Percentiles rank a stretch among this genome's conserved stretches.
These are phyloP conservation scores for Waltiozyma sp. DNA, from an alignment of 1,139 yeast species.

Conservation along the genomic window DNA sequence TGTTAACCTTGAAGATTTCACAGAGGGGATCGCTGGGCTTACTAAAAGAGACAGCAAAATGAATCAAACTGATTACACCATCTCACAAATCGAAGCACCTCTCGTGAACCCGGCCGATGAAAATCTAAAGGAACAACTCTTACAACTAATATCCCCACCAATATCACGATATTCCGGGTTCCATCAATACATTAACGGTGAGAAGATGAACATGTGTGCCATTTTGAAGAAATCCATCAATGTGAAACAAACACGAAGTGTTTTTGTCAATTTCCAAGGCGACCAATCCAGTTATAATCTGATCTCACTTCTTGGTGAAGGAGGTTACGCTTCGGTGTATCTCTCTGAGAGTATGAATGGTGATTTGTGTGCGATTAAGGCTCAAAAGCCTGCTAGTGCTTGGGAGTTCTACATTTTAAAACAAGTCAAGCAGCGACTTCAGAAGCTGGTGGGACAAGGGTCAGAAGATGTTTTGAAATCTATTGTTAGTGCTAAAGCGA, in stretches of 20 bases:
- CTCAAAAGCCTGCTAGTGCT: constrained; percentile 56
- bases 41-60: constrained; percentile 5
- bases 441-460: not conserved
- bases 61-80: constrained; percentile 3
- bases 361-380: constrained; percentile 53
- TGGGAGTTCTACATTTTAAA: constrained; percentile 79
- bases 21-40: constrained; percentile 16
- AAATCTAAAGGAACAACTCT: constrained; percentile 16
- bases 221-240: constrained; percentile 24
- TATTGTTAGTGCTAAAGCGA: constrained; percentile 40
- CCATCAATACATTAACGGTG: constrained; percentile 17
- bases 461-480: constrained; percentile 21
- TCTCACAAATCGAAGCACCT: not conserved
- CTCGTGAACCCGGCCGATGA: constrained; percentile 24
- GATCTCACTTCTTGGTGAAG: constrained; percentile 57
- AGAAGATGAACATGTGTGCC: constrained; percentile 23
- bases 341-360: constrained; percentile 60
- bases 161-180: constrained; percentile 22
- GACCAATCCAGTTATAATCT: constrained; percentile 47
- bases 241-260: constrained; percentile 19
- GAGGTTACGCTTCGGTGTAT: constrained; percentile 74
- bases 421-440: constrained; percentile 36
- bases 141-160: constrained; percentile 20
- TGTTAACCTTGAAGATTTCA: constrained; percentile 20
- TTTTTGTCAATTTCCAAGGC: constrained; percentile 30